Evolutionary conservation across 257 asterid genomes (phyloP).

Genomic region (Solanum virginianum): DNA sequence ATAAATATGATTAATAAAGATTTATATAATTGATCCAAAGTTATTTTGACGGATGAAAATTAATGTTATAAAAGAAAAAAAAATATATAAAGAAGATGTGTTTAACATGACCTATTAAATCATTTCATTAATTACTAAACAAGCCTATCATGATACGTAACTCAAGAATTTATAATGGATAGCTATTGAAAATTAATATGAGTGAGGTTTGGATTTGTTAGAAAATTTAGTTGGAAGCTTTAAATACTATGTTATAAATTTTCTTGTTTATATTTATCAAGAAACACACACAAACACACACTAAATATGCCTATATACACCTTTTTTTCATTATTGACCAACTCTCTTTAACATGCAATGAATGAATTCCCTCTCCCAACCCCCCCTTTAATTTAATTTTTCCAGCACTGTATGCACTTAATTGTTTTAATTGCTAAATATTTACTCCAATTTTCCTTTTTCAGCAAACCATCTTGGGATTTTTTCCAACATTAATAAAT

Average conservation of each 20-base stretch:
- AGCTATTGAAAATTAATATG: slow-evolving; percentile 4
- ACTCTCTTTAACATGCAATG: neutral
- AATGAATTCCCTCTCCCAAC: neutral
- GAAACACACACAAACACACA: neutral
- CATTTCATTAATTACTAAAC: neutral
- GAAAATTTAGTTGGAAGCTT: neutral
- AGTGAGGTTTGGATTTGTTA: slow-evolving; percentile 6
- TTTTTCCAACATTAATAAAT: slow-evolving; percentile 3
- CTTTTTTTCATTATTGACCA: neutral
- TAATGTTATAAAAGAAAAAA: neutral
- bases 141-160: neutral
- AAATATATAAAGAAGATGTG: neutral
- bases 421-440: neutral
- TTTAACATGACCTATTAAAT: neutral
- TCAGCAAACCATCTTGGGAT: slow-evolving; percentile 11
- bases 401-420: neutral
- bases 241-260: neutral
- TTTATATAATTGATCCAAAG: neutral
- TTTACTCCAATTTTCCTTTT: slow-evolving; percentile 8
- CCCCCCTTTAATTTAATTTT: neutral
- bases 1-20: neutral
- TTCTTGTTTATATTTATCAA: neutral
- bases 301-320: neutral
- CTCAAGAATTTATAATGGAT: slow-evolving; percentile 1
- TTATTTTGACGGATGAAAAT: neutral